Conservation (phyloP, 352 stramenopile species). For the Pythium guiyangense region DNA sequence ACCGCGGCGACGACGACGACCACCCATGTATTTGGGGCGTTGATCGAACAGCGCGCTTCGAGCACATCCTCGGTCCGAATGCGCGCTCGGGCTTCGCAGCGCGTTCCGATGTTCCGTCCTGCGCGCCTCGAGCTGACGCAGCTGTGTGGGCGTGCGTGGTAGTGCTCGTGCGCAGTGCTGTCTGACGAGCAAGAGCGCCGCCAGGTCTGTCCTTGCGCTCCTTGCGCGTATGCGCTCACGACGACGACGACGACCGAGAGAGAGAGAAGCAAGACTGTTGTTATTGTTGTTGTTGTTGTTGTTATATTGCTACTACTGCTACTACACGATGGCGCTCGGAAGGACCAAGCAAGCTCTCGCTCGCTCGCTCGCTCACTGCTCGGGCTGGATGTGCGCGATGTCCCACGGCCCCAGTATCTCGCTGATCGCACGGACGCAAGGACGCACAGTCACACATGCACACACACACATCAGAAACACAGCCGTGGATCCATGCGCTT, state of each 20-base stretch:
- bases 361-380: slow-evolving; percentile 25
- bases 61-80: neutral
- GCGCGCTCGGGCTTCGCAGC: slow-evolving; percentile 1
- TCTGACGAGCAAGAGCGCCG: neutral
- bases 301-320: neutral
- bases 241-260: too few species aligned
- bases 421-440: slow-evolving; percentile 21
- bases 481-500: too few species aligned
- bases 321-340: neutral
- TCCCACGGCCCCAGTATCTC: slow-evolving; percentile 91
- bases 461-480: neutral
- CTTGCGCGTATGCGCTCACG: too few species aligned
- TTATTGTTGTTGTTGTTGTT: too few species aligned
- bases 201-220: too few species aligned
- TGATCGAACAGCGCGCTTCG: too few species aligned
- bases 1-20: too few species aligned
- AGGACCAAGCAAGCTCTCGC: too few species aligned
- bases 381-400: slow-evolving; percentile 79
- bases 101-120: slow-evolving; percentile 5
- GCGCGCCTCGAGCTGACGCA: neutral
- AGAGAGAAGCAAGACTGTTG: too few species aligned
- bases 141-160: neutral
- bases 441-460: neutral
- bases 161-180: neutral
- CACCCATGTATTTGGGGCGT: too few species aligned